phyloP scores from a whole-genome alignment of 2,329 filamentous ascomycete species.

The Cladophialophora bantiana region DNA sequence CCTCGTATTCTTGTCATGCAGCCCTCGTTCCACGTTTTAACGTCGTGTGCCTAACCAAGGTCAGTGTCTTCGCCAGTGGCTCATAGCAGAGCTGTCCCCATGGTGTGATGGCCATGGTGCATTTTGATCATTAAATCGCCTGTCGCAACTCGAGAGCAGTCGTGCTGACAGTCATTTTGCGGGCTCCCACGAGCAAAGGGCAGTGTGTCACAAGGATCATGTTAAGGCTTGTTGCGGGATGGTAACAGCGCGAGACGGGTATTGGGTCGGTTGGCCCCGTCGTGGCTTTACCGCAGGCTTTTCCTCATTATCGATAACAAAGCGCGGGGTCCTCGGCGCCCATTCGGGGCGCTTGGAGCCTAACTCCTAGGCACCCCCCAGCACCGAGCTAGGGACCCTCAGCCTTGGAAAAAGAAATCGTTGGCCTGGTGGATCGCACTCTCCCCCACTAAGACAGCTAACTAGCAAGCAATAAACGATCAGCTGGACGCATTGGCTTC shows the following conservation, averaged over 20 bases:
- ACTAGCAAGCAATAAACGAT: slow-evolving; percentile 10
- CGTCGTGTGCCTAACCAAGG: neutral
- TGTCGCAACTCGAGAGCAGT: neutral
- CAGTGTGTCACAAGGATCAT: neutral
- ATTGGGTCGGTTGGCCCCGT: neutral
- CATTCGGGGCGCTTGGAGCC: neutral
- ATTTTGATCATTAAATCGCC: neutral
- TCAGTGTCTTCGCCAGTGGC: neutral
- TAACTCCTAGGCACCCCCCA: neutral
- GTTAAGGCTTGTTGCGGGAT: neutral
- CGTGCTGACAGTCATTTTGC: neutral
- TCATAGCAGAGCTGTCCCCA: neutral
- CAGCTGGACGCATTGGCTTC: slow-evolving; percentile 15
- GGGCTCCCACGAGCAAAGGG: neutral
- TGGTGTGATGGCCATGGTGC: neutral
- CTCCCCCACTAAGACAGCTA: neutral
- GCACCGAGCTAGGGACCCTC: slow-evolving; percentile 3
- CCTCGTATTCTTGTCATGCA: neutral
- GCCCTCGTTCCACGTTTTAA: neutral
- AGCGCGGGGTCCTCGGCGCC: neutral
- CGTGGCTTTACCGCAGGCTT: neutral
- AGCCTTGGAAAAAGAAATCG: neutral
- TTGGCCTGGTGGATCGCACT: slow-evolving; percentile 8
- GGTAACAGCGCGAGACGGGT: neutral
- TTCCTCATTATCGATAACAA: neutral